A percentile compares a stretch with the other conserved stretches of the same genome.
phyloP scores from a whole-genome alignment of 129 eudicot genomes.

The Arctium minus region DNA sequence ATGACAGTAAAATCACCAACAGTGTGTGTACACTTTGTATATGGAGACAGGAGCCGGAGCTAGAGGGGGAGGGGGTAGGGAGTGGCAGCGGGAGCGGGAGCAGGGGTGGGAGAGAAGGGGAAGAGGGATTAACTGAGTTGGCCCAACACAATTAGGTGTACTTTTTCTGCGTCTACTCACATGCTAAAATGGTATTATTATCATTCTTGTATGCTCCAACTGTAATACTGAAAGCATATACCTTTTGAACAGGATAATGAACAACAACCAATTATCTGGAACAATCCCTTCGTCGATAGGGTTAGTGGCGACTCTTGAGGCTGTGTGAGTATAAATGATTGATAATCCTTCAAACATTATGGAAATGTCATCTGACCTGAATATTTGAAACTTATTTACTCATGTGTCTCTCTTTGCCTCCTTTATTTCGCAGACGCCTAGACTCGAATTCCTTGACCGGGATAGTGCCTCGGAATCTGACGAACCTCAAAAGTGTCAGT shows the following conservation, averaged over 20 bases:
- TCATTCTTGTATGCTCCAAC: neutral
- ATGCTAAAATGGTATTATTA: neutral
- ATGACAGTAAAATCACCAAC: too few species aligned
- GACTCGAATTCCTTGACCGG: constrained; percentile 65
- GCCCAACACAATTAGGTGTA: neutral
- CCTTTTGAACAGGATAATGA: constrained; percentile 52
- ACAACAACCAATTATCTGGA: constrained; percentile 65
- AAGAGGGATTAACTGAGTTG: neutral
- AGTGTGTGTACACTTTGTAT: too few species aligned
- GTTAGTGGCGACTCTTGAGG: constrained; percentile 46
- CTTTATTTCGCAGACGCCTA: constrained; percentile 53
- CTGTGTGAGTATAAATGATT: constrained; percentile 58
- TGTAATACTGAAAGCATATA: neutral
- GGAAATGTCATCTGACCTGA: neutral
- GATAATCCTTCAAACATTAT: neutral
- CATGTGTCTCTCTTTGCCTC: neutral
- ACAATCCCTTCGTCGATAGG: constrained; percentile 58
- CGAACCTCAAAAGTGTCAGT: constrained; percentile 39
- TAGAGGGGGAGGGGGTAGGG: too few species aligned
- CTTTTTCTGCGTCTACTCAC: neutral
- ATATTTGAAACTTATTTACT: neutral
- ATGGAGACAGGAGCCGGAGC: too few species aligned
- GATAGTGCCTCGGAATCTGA: constrained; percentile 55
- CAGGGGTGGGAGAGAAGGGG: too few species aligned
- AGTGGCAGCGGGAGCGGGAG: too few species aligned